phyloP scores from a whole-genome alignment of 306 rosid genomes.

The Senna tora region DNA sequence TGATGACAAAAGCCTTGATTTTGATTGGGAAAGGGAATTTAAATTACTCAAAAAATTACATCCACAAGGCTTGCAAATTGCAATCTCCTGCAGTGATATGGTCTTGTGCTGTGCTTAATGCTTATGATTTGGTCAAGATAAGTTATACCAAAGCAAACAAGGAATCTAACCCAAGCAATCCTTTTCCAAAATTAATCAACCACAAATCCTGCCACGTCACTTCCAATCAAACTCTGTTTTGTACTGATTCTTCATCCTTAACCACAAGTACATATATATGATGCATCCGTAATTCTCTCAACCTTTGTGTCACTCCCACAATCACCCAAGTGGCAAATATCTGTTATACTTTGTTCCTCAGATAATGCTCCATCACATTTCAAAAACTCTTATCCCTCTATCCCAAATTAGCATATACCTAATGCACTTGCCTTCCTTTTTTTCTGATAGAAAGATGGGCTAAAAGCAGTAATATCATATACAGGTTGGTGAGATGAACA shows the following conservation, averaged over 20 bases:
- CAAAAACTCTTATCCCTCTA: neutral
- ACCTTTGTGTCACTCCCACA: neutral
- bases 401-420: neutral
- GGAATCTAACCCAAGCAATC: neutral
- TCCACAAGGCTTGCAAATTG: neutral
- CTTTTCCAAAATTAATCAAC: neutral
- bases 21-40: neutral
- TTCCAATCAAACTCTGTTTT: neutral
- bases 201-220: conserved; percentile 12
- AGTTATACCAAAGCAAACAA: neutral
- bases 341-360: neutral
- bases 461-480: neutral
- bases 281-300: neutral
- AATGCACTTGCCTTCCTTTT: neutral
- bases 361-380: neutral
- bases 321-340: neutral
- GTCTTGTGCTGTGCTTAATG: neutral
- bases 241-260: conserved; percentile 11
- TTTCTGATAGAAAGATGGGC: neutral
- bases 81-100: neutral
- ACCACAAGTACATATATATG: neutral
- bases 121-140: conserved; percentile 8
- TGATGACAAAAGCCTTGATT: neutral
- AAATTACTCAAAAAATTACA: neutral
- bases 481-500: neutral